Evolutionary conservation across 2,329 filamentous ascomycete species (phyloP).

Genomic region (Aspergillus ustus): DNA sequence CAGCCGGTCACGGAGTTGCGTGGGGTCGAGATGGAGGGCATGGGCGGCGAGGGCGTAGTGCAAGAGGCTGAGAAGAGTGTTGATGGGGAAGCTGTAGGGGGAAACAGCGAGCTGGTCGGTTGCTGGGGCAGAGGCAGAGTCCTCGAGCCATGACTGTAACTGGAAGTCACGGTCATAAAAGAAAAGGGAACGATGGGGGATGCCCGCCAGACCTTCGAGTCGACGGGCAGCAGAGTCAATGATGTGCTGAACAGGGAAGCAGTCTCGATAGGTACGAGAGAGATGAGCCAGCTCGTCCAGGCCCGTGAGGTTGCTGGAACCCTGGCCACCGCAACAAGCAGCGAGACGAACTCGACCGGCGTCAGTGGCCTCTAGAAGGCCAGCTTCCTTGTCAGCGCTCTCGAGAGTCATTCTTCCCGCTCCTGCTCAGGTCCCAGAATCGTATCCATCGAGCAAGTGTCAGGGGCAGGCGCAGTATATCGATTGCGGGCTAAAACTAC

Average conservation of each 20-base stretch:
- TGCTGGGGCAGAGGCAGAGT: not conserved
- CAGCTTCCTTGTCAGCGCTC: not conserved
- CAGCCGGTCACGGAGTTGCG: not conserved
- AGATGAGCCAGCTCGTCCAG: slow-evolving; percentile 1
- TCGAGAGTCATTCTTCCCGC: not conserved
- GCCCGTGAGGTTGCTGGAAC: not conserved
- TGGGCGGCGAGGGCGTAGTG: slow-evolving; percentile 9
- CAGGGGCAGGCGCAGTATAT: not conserved
- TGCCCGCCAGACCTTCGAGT: not conserved
- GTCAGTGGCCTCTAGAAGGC: not conserved
- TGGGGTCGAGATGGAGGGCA: not conserved
- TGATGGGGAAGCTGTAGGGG: slow-evolving; percentile 40
- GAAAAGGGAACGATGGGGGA: not conserved
- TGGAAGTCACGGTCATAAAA: not conserved
- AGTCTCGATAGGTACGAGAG: not conserved
- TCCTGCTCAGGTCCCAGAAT: not conserved
- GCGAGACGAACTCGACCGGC: not conserved
- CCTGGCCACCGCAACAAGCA: not conserved
- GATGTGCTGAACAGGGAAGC: not conserved
- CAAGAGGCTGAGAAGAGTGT: slow-evolving; percentile 35
- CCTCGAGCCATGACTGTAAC: not conserved
- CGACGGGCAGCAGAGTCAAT: not conserved
- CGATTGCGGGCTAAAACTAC: not conserved
- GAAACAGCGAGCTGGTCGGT: not conserved
- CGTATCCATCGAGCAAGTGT: too few species aligned